Base-by-base conservation (phyloP, 371 early-diverging fungal genomes). In the Syncephalastrum monosporum region DNA sequence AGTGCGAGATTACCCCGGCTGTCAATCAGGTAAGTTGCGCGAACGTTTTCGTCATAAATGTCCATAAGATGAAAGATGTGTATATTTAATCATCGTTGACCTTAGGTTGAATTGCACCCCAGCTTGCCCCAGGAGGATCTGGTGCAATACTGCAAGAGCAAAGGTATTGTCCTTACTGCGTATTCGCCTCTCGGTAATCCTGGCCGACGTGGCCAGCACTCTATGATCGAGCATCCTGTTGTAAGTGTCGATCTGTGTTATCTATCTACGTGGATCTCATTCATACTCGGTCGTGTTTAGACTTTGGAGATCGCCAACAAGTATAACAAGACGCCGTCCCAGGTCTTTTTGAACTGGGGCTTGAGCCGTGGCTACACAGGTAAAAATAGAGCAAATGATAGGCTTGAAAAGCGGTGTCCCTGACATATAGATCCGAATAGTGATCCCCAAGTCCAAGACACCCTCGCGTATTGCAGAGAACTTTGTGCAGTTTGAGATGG, bases 331-430 rank as follows among this genome's bases (percentile, higher is more conserved):
- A 66, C 84, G 13, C 74, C 86, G 27, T 86, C 88, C 15, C 90
- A 91, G 65, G 79, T 91, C 15, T 68, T 88, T 10, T 65, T 95
- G 41, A 80, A 84, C 49, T 95, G 94, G 92, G 82, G 78, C 25
- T 55, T 89, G 29, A 76, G 87, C 56, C 85, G 88, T 45, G 81
- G 81, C 16, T 64, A 71, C 54, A 72, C 71, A 16, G 80, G 56
- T 56, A 45, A 46, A 33, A 38, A 51, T 14, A 16, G 16, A 21
- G 25, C 25, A 50, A 27, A 50, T 14, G 17, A 3, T 17, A 51
- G 10, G 25, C 15, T 33, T 50, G 51, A 23, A 50, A 2, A 38
- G 16, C 14, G 7, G 16, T 29, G 14, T 5, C 19, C 19, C 17
- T 24, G 19, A 29, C 10, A 33, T 15, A 16, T 33, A 15, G 17